phyloP scores from a whole-genome alignment of 192 early-diverging fungal genomes.

The Coemansia sp. region DNA sequence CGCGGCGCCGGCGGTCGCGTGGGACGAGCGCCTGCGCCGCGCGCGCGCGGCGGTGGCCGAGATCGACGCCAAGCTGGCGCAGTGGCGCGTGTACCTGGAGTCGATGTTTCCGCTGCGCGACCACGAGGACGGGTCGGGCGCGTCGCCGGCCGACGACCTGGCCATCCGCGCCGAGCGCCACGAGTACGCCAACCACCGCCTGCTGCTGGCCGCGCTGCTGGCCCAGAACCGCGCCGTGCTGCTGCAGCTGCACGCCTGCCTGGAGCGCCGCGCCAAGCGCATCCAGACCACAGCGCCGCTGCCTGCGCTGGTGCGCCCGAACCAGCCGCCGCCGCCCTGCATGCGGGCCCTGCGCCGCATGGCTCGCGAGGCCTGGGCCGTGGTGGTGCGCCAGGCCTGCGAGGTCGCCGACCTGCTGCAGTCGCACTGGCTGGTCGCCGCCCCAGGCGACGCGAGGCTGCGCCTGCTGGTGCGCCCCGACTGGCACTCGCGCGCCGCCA shows the following conservation, averaged over 20 bases:
- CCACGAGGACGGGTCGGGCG: constrained; percentile 46
- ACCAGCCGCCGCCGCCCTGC: constrained; percentile 34
- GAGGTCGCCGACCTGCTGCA: constrained; percentile 52
- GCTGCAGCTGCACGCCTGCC: constrained; percentile 55
- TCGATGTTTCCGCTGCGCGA: constrained; percentile 55
- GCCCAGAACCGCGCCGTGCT: constrained; percentile 49
- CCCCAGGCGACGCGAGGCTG: constrained; percentile 27
- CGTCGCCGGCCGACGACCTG: constrained; percentile 29
- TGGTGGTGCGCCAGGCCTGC: constrained; percentile 52
- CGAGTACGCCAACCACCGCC: constrained; percentile 56
- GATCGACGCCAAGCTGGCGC: constrained; percentile 53
- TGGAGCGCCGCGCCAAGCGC: constrained; percentile 45
- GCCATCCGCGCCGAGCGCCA: constrained; percentile 44
- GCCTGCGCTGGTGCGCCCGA: constrained; percentile 20
- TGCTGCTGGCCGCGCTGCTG: constrained; percentile 45
- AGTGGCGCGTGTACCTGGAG: constrained; percentile 57
- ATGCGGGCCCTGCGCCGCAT: constrained; percentile 48
- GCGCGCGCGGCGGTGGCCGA: constrained; percentile 41
- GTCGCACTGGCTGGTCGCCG: constrained; percentile 53
- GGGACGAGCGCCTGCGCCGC: constrained; percentile 56
- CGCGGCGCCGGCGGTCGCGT: constrained; percentile 36
- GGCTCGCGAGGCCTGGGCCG: constrained; percentile 48
- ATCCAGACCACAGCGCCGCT: not conserved
- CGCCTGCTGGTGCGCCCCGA: constrained; percentile 45
- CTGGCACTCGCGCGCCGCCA: constrained; percentile 48